Base-by-base conservation (phyloP, 1,284 basidiomycete species). In the Tilletia caries region DNA sequence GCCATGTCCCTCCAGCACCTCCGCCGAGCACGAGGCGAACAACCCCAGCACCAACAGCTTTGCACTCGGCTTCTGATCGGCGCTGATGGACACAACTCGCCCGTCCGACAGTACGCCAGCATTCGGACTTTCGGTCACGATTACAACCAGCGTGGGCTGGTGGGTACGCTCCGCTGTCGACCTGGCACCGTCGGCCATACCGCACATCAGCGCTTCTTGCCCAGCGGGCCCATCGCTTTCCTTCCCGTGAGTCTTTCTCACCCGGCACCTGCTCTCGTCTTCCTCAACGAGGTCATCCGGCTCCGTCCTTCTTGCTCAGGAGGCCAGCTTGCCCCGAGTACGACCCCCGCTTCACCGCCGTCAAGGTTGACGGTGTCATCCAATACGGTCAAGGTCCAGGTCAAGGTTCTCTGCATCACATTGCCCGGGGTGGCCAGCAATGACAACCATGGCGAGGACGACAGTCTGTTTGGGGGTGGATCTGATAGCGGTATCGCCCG, bases 141-240 rank as follows among this genome's bases (percentile, higher is more conserved):
- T 0, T 99, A 99, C 84, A 88, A 92, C 71, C 91, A 91, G 0
- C 91, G 92, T 77, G 95, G 92, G 6, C 88, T 98, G 46, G 96
- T 98, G 20, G 93, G 91, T 0, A 97, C 94, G 0, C 87, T 99
- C 75, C 70, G 76, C 2, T 77, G 75, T 44, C 32, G 37, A 37
- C n/a, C 33, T 27, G 44, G 44, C n/a, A 13, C 62, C 0, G 75
- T 74, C 13, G 72, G 76, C 48, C 8, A 69, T 18, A 92, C 90
- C 0, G 95, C 93, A 0, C 98, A 92, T 84, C 96, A 98, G 84
- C 87, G 95, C 32, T 98, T 98, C 86, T 88, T 98, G 37, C 92
- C 95, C 0, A 94, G 93, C 2, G 95, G 96, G 0, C 95, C 96
- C 0, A 90, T 98, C 62, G 95, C 95, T 0, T 98, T 95, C 85